Conservation (phyloP, 495 filamentous ascomycete species). For the Penicillium cataractarum region DNA sequence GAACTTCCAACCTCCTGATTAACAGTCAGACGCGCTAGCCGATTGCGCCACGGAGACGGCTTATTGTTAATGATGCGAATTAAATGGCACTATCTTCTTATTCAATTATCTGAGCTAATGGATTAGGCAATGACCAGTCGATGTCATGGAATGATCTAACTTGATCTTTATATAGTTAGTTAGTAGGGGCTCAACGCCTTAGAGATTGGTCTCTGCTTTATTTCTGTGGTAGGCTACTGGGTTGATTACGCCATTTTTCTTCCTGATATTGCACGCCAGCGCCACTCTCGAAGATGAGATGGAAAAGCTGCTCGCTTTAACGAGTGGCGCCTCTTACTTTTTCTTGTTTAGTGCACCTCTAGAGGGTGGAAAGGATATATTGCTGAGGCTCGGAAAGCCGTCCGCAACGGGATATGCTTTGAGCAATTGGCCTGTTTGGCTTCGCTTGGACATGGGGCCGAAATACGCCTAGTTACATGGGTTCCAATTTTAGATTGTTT, state of each 20-base stretch:
- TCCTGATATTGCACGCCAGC: conserved; percentile 62
- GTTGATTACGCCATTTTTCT: conserved; percentile 66
- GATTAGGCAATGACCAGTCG: too few relatives aligned
- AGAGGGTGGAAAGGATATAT: too few relatives aligned
- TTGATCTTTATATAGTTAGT: conserved; percentile 68
- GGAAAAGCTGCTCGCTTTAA: conserved; percentile 55
- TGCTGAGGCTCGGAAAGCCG: too few relatives aligned
- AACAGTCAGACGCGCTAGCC: too few relatives aligned
- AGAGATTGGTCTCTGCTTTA: conserved; percentile 62
- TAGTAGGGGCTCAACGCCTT: conserved; percentile 62
- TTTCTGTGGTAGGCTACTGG: conserved; percentile 67
- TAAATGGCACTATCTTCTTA: too few relatives aligned
- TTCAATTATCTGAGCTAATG: too few relatives aligned
- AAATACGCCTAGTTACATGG: conserved; percentile 31
- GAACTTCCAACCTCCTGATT: too few relatives aligned
- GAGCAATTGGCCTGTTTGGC: conserved; percentile 69
- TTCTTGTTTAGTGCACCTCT: conserved; percentile 68
- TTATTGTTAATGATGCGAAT: too few relatives aligned
- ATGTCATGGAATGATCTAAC: conserved; percentile 66
- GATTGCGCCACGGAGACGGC: too few relatives aligned
- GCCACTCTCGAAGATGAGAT: conserved; percentile 42
- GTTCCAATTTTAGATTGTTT: too few relatives aligned
- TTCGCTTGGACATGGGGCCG: conserved; percentile 72
- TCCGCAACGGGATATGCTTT: too few relatives aligned
- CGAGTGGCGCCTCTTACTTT: conserved; percentile 58